Base-by-base conservation (phyloP, 306 rosid genomes). In the Myrica gale region DNA sequence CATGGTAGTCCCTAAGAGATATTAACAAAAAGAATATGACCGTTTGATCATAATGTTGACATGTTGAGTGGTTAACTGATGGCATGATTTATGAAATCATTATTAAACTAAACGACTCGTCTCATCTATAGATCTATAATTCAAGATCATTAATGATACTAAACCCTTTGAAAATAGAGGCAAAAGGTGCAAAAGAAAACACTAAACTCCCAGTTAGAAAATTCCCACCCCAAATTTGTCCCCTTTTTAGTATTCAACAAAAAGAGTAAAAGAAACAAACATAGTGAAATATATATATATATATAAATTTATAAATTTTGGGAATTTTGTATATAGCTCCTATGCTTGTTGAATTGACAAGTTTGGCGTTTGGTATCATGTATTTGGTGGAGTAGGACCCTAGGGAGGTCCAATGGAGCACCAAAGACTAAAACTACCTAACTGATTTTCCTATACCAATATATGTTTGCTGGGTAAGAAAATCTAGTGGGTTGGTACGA, bases 111-210 rank as follows among this genome's bases (percentile, higher is more conserved):
- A 72, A 71, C 55, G 7, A 74, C 66, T 9, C n/a, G n/a, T 81
- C 57, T 61, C 51, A 83, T 88, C 75, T 82, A 90, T 81, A 81
- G 96, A 92, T 88, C 93, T 85, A 79, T 85, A 92, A 32, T 32
- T 88, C 93, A 81, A 79, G 69, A 23, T 62, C 76, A 53, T 78
- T 81, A 32, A 32, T 32, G 37, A 2, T 2, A 72, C 62, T 48
- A 3, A 45, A n/a, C 61, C 46, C 76, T 76, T 83, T 47, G 80
- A 37, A 66, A 41, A 4, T 17, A 73, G 77, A 74, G 79, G 46
- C 16, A 70, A 89, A 73, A 13, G 63, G 74, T 54, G 80, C 63
- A 19, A 32, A 32, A 3, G 37, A 5, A 75, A 43, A 53, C 72
- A 65, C 26, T 65, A 39, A n/a, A 32, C 11, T 19, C 46, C 56